Percentiles rank a stretch among this genome's conserved stretches.
Conservation (phyloP, 805 yeast genomes). For the Spathaspora sp. region DNA sequence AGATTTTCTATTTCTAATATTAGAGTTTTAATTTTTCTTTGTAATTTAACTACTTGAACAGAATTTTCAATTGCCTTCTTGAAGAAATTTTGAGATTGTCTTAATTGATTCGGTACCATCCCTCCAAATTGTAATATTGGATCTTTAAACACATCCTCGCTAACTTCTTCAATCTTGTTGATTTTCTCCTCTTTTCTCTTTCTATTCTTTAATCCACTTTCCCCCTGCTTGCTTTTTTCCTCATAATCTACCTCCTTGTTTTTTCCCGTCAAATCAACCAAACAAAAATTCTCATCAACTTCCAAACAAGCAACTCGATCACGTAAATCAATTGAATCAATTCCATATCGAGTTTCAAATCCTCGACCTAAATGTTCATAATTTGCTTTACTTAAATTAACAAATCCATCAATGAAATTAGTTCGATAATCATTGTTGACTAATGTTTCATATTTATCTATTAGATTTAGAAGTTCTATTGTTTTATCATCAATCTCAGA, state of each 20-base stretch:
- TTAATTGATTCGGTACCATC: constrained; percentile 40
- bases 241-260: constrained; percentile 1
- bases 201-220: background rate
- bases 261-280: constrained; percentile 8
- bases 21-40: constrained; percentile 14
- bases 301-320: constrained; percentile 22
- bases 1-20: constrained; percentile 13
- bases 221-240: constrained; percentile 7
- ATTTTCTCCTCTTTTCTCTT: background rate
- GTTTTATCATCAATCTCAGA: constrained; percentile 13
- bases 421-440: constrained; percentile 15
- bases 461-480: constrained; percentile 21
- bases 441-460: constrained; percentile 30
- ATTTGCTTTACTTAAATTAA: constrained; percentile 45
- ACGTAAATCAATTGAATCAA: constrained; percentile 39
- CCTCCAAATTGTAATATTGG: constrained; percentile 49
- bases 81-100: constrained; percentile 37
- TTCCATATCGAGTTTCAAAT: constrained; percentile 29
- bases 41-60: constrained; percentile 18
- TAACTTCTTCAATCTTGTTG: background rate
- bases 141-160: constrained; percentile 12
- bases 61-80: constrained; percentile 23
- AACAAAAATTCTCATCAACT: constrained; percentile 7
- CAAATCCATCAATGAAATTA: constrained; percentile 31
- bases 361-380: constrained; percentile 19